Evolutionary conservation across 1,284 basidiomycete species (phyloP), one percentile per base, ranked within the genome.

Genomic region (Spongispora temasekensis): DNA sequence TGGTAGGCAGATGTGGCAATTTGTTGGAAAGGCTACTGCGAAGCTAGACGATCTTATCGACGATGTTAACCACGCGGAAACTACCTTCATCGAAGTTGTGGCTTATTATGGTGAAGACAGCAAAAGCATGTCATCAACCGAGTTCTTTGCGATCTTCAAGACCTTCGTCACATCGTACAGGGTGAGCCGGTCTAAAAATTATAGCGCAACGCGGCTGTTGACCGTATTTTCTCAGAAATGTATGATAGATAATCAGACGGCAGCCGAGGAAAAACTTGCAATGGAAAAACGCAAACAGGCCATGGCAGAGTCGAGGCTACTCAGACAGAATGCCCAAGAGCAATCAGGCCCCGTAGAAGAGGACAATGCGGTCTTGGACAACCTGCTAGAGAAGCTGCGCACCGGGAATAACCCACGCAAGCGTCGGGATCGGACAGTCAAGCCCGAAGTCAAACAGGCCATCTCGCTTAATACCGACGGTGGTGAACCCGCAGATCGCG

Each of bases 121-220:
- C 68, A 93, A 93, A 77, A 88, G 80, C 64, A 87, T 90, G 83
- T 78, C 84, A 28, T 93, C 91, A 0, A 81, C 89, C 8, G 94
- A 97, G 70, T 98, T 97, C 78, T 98, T 94, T 77, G 93, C 89
- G 19, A 89, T 96, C 68, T 97, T 97, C 84, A 94, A 96, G 77
- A 96, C 93, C 2, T 97, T 97, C 69, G 85, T 95, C 27, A 95
- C 91, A 0, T 95, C 94, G 2, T 97, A 95, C 76, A 90, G 85
- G 83, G 94, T 93, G 65, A 62, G 81, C 53, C 30, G 10, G 12
- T 67, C 21, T n/a, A 51, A 28, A 37, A 42, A 55, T 63, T 37
- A 27, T 5, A 28, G 57, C 17, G 54, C 8, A 19, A n/a, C n/a
- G n/a, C n/a, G 10, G 17, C 53, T 55, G 32, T 19, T 65, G 28